Conservation (phyloP, 148 eudicot genomes). For the Polygonum maritimum region DNA sequence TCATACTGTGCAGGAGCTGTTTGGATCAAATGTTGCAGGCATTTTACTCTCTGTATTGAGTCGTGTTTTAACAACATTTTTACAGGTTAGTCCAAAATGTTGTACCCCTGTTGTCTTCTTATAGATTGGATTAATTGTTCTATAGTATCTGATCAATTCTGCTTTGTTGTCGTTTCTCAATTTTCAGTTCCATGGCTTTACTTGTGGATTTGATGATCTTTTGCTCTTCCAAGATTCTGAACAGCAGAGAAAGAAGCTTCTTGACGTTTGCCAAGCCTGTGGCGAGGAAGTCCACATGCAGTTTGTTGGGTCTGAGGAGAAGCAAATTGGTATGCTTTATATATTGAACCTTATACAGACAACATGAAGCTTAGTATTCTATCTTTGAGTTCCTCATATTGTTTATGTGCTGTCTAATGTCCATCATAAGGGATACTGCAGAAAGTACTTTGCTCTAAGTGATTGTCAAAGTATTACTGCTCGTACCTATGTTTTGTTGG, state of each 20-base stretch:
- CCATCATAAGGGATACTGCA: not conserved
- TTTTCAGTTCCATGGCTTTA: slow-evolving; percentile 78
- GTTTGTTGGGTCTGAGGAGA: slow-evolving; percentile 21
- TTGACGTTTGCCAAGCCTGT: slow-evolving; percentile 55
- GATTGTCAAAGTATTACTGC: not conserved
- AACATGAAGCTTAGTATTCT: not conserved
- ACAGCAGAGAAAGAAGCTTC: slow-evolving; percentile 46
- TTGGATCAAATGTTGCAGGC: slow-evolving; percentile 75
- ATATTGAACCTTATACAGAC: not conserved
- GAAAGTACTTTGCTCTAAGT: not conserved
- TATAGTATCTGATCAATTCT: not conserved
- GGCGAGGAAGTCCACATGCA: slow-evolving; percentile 80
- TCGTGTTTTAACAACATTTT: slow-evolving; percentile 63
- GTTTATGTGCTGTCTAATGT: not conserved
- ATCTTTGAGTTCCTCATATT: not conserved
- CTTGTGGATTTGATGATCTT: slow-evolving; percentile 94
- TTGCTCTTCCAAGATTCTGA: slow-evolving; percentile 56
- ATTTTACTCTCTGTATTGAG: slow-evolving; percentile 80
- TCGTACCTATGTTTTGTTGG: not conserved
- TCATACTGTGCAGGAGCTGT: slow-evolving; percentile 95
- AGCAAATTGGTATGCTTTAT: slow-evolving; percentile 2
- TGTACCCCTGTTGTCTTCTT: not conserved
- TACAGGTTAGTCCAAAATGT: slow-evolving; percentile 45
- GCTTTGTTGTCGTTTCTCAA: slow-evolving; percentile 8
- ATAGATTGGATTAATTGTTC: not conserved